Conservation (phyloP, 352 stramenopile genomes). For the Stramenopiles sp. region DNA sequence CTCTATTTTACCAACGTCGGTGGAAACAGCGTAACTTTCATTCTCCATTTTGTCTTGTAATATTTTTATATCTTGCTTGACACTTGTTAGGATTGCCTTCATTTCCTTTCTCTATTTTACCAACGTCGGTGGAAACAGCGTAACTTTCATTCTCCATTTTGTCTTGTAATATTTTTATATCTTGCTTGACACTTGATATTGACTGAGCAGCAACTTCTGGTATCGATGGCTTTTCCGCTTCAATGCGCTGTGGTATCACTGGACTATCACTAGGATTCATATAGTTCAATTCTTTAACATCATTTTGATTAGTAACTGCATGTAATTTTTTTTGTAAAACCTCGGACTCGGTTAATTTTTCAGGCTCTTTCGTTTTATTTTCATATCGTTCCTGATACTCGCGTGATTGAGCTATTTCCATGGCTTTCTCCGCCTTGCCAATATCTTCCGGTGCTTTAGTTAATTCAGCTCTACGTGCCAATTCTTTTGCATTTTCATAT, state of each 20-base stretch:
- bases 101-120: background rate
- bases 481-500: background rate
- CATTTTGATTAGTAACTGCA: too few species aligned
- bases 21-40: too few species aligned
- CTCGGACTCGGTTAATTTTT: background rate
- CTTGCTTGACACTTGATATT: background rate
- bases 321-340: background rate
- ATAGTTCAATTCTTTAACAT: background rate
- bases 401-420: background rate
- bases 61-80: background rate
- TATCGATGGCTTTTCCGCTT: background rate
- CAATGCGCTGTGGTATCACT: background rate
- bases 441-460: background rate
- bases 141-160: background rate
- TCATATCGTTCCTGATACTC: background rate
- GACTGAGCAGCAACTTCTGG: background rate
- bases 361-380: background rate
- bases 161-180: background rate
- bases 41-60: background rate
- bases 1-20: too few species aligned
- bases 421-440: background rate
- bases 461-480: background rate
- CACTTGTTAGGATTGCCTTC: background rate
- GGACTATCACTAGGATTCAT: background rate
- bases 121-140: too few species aligned